These are phyloP conservation scores for Cladosporium phlei DNA, from an alignment of 2,329 filamentous ascomycete genomes.

Conservation along the genomic window DNA sequence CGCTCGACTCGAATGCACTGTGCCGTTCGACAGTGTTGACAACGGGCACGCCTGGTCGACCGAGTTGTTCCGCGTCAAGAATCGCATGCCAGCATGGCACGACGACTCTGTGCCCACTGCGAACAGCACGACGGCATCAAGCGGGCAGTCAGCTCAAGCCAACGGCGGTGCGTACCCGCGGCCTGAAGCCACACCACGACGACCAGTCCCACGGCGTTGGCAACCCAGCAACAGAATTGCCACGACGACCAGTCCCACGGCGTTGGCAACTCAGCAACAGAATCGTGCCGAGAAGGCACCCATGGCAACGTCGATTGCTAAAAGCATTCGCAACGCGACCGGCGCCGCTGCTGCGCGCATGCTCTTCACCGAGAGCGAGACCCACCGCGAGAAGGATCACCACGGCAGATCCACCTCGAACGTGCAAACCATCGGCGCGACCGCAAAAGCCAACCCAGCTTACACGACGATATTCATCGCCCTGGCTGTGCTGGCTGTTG, in stretches of 20 bases:
- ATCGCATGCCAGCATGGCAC: slow-evolving; percentile 3
- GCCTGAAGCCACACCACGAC: slow-evolving; percentile 9
- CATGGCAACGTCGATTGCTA: not conserved
- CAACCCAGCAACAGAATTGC: not conserved
- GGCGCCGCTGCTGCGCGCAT: not conserved
- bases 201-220: not conserved
- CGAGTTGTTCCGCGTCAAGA: slow-evolving; percentile 7
- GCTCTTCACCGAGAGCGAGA: slow-evolving; percentile 13
- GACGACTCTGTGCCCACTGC: not conserved
- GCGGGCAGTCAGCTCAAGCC: slow-evolving; percentile 16
- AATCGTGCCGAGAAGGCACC: not conserved
- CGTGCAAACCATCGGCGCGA: not conserved
- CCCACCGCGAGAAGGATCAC: slow-evolving; percentile 6
- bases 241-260: not conserved
- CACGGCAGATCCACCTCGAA: no score
- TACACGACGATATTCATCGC: no score
- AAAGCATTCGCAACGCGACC: not conserved
- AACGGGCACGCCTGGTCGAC: not conserved
- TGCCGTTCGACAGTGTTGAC: slow-evolving; percentile 4
- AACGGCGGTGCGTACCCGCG: slow-evolving; percentile 27
- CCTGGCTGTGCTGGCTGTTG: no score
- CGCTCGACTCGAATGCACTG: slow-evolving; percentile 3
- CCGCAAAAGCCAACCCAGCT: not conserved
- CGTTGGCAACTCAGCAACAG: not conserved
- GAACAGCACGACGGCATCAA: not conserved